These are phyloP conservation scores for Phytophthora citrophthora DNA, from an alignment of 352 stramenopile species.

Conservation along the genomic window DNA sequence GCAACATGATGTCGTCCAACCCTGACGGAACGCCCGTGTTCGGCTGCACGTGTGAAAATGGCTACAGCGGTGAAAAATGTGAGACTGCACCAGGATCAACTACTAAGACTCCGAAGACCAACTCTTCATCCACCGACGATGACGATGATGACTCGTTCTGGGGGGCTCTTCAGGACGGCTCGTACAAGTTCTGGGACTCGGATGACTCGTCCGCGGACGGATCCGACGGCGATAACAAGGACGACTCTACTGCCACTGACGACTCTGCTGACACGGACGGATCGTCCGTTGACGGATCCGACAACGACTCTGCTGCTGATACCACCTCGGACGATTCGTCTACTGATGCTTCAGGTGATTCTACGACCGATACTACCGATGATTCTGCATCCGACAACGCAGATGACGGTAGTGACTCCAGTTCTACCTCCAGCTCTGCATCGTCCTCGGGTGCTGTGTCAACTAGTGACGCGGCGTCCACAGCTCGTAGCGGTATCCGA, in stretches of 20 bases:
- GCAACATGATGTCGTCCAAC: constrained; percentile 49
- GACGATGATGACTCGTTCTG: constrained; percentile 16
- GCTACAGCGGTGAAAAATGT: constrained; percentile 75
- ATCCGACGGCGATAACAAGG: no score
- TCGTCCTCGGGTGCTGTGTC: constrained; percentile 9
- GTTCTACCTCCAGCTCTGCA: constrained; percentile 10
- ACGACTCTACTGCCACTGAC: constrained; percentile 3
- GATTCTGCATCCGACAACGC: constrained; percentile 10
- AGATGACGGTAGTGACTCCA: not conserved
- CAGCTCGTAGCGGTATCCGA: constrained; percentile 34
- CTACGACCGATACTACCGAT: constrained; percentile 7
- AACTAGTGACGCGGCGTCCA: constrained; percentile 18
- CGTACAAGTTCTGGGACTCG: no score
- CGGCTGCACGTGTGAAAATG: constrained; percentile 66
- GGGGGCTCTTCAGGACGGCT: not conserved
- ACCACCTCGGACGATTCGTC: constrained; percentile 6
- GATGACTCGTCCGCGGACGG: not conserved
- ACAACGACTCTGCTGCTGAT: constrained; percentile 4
- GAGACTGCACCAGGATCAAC: constrained; percentile 18
- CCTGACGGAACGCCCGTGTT: constrained; percentile 53
- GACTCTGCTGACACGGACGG: not conserved
- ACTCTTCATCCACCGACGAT: constrained; percentile 15
- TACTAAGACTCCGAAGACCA: not conserved
- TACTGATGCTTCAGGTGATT: constrained; percentile 1
- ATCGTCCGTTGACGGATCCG: constrained; percentile 1